Base-by-base conservation (phyloP, 352 stramenopile species). In the Phytophthora agathidicida region DNA sequence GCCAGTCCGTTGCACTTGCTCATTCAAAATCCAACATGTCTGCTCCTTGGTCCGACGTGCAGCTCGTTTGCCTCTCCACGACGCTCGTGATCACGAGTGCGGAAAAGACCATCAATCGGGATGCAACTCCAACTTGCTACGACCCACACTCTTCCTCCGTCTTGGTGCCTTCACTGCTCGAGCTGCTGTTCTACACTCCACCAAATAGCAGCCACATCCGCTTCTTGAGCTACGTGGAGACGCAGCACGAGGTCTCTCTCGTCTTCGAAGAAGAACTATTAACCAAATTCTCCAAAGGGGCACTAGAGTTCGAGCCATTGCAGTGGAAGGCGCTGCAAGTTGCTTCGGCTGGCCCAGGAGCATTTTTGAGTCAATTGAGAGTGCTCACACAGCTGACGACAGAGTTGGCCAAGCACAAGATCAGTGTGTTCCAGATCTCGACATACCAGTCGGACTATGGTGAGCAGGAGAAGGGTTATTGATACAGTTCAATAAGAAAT, bases 391-490 rank as follows among this genome's bases (percentile, higher is more conserved):
- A 86, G 53, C 73, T 89, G 61, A 89, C 79, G 22, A 78, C 67
- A 23, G 71, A 77, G 45, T 62, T 89, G 28, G 79, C 79, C 16
- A 50, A 45, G 20, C 60, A 86, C 44, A 39, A 60, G 6, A 68
- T 89, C 52, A 86, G 75, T 39, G 79, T 89, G 14, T 88, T 87
- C 50, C 77, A 88, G 73, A 81, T 89, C 67, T 89, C 79, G 4
- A 86, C 79, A 13, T 89, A 88, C 60, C 79, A 89, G 42, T 85
- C 77, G 7, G 79, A 89, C 55, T 89, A 86, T 32, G 77, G 78
- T 86, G 36, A 46, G 73, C n/a, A 13, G n/a, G n/a, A n/a, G n/a
- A n/a, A n/a, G n/a, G n/a, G n/a, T n/a, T n/a, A n/a, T 42, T 30
- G 49, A 28, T 59, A 23, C 7, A 7, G 8, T 39, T 10, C n/a